Conservation (phyloP, 441 rosid species). For the Sinapis alba region DNA sequence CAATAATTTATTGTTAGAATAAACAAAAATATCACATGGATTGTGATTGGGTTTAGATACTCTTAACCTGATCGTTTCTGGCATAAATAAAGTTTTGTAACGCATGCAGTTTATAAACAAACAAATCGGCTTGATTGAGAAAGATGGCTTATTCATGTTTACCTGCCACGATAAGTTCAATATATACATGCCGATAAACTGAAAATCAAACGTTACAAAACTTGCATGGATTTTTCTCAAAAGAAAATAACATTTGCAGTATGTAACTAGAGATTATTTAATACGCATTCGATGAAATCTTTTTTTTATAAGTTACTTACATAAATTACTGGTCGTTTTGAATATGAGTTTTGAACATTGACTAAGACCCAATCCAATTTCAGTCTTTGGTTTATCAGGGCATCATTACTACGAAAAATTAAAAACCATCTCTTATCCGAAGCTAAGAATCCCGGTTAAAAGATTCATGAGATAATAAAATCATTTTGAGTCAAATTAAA, state of each 20-base stretch:
- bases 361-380: neutral
- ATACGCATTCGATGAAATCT: neutral
- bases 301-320: neutral
- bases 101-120: conserved; percentile 16
- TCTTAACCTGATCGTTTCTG: neutral
- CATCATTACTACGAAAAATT: too few relatives aligned
- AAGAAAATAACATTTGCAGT: neutral
- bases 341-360: neutral
- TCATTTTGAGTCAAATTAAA: too few relatives aligned
- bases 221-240: neutral
- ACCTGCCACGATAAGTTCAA: neutral
- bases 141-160: conserved; percentile 13
- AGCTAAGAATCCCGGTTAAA: too few relatives aligned
- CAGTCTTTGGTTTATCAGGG: too few relatives aligned
- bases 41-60: neutral
- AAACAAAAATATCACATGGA: conserved; percentile 12
- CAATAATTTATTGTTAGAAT: neutral
- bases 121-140: conserved; percentile 4
- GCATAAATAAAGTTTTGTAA: conserved; percentile 21
- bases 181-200: neutral
- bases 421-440: too few relatives aligned
- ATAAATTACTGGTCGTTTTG: neutral
- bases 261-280: neutral
- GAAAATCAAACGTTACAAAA: conserved; percentile 3
- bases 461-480: too few relatives aligned